Percentiles rank a stretch among this genome's conserved stretches.
phyloP scores from a whole-genome alignment of 2,329 filamentous ascomycete genomes.

The Aureobasidium sp. region DNA sequence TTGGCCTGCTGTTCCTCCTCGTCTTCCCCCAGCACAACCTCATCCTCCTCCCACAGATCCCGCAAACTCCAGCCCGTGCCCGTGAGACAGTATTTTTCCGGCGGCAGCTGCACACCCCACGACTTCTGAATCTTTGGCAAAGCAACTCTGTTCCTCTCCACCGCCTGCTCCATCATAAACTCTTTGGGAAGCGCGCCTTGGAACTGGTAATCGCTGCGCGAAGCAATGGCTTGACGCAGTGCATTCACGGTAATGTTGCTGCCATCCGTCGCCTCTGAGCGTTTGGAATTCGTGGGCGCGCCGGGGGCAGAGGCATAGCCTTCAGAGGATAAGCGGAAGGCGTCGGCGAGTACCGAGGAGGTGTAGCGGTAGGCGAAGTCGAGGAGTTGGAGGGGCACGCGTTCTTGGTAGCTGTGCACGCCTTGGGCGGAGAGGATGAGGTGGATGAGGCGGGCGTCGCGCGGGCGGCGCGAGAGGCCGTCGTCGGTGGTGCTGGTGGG shows the following conservation, averaged over 20 bases:
- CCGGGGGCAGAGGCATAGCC: slow-evolving; percentile 45
- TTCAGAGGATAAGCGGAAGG: slow-evolving; percentile 58
- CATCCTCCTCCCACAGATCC: slow-evolving; percentile 50
- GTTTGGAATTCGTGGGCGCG: slow-evolving; percentile 6
- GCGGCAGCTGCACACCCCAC: slow-evolving; percentile 51
- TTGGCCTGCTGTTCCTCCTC: slow-evolving; percentile 35
- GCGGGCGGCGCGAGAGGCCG: slow-evolving; percentile 48
- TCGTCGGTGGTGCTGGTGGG: slow-evolving; percentile 27
- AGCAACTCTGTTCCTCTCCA: slow-evolving; percentile 58
- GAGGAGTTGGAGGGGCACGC: slow-evolving; percentile 72
- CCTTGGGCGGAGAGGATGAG: slow-evolving; percentile 70
- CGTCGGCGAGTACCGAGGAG: slow-evolving; percentile 60
- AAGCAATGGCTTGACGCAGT: slow-evolving; percentile 63
- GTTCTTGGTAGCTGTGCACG: slow-evolving; percentile 70
- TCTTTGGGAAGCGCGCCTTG: slow-evolving; percentile 58
- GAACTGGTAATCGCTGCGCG: slow-evolving; percentile 61
- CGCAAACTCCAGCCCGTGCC: slow-evolving; percentile 48
- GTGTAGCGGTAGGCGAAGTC: slow-evolving; percentile 83
- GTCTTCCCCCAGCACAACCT: slow-evolving; percentile 36
- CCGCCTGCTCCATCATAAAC: slow-evolving; percentile 65
- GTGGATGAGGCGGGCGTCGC: slow-evolving; percentile 71
- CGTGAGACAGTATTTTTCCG: slow-evolving; percentile 53
- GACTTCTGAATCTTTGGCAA: slow-evolving; percentile 49
- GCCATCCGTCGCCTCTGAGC: slow-evolving; percentile 32
- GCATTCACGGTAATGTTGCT: slow-evolving; percentile 54